Evolutionary conservation across 2,329 filamentous ascomycete species (phyloP), one percentile per base, ranked within the genome.

Genomic region (Neospermospora avenae): DNA sequence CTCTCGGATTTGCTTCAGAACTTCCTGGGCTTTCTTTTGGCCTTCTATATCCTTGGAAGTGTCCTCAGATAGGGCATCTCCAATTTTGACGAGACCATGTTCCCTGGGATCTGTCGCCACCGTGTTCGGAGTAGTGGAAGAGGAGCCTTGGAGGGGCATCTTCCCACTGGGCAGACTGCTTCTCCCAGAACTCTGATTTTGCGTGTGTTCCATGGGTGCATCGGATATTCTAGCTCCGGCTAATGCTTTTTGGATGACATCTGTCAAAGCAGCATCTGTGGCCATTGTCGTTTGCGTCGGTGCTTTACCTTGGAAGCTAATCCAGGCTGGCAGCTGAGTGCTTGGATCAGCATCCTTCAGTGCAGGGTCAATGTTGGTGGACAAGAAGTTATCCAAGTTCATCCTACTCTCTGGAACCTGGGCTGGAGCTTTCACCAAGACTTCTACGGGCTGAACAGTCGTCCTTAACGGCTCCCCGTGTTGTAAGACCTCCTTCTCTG

Each of bases 391-490:
- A 24, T 65, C 63, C 60, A 69, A 57, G 37, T 60, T 58, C 14
- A 59, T 66, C 39, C 59, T 61, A 46, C 37, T 58, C 39, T 62
- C 58, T 10, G 42, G 51, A 18, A 61, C 54, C 11, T 25, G 51
- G 18, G 55, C 48, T 25, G 61, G 58, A 7, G 52, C 34, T 25
- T 28, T 31, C 11, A 6, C 55, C 35, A 66, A 62, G 55, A 69
- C 57, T 31, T 70, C 67, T 42, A 63, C 58, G 28, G 66, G 68
- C 39, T 71, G 59, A 7, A 70, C 58, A 31, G 68, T 69, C 14
- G 45, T 41, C n/a, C 37, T 55, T n/a, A 55, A 58, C 16, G 56
- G 58, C 28, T 53, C 42, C 46, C 65, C 62, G 39, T 63, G 48
- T 28, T 41, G 28, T 55, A 61, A 55, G 16, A 46, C 48, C 20